Percentiles rank a stretch among this genome's conserved stretches.
phyloP scores from a whole-genome alignment of 2,329 filamentous ascomycete species.

The Clonostachys rosea region DNA sequence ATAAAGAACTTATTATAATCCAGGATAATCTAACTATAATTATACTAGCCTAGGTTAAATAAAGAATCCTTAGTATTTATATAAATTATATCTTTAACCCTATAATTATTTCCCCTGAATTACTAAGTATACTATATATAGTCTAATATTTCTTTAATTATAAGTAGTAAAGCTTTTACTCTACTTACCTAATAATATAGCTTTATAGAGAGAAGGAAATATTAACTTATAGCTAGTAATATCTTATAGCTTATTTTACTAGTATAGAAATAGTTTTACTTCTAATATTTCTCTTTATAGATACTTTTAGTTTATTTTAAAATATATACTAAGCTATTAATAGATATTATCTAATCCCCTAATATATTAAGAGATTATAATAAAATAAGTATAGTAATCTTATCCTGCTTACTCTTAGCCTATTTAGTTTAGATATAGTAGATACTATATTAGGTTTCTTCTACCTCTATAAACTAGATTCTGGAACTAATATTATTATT shows the following conservation, averaged over 20 bases:
- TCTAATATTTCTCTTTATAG: no score
- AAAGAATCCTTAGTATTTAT: no score
- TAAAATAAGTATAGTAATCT: background rate
- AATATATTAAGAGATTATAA: background rate
- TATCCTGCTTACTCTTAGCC: background rate
- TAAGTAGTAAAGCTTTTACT: background rate
- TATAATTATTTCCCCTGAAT: no score
- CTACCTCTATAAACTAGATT: background rate
- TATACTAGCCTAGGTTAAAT: no score
- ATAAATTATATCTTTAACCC: no score
- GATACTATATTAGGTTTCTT: background rate
- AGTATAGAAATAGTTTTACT: no score
- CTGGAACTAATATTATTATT: background rate
- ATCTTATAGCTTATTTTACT: no score
- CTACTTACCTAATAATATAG: no score
- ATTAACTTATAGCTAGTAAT: no score
- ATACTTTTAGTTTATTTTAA: no score
- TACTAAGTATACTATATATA: background rate
- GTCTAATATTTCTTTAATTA: background rate
- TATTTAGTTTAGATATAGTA: background rate
- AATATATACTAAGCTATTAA: no score
- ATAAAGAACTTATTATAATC: background rate
- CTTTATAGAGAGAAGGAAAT: no score
- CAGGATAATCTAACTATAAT: background rate
- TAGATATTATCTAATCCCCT: background rate